Evolutionary conservation across 768 basidiomycete genomes (phyloP), one percentile per base, ranked within the genome.

Genomic region (Serendipita vermifera): DNA sequence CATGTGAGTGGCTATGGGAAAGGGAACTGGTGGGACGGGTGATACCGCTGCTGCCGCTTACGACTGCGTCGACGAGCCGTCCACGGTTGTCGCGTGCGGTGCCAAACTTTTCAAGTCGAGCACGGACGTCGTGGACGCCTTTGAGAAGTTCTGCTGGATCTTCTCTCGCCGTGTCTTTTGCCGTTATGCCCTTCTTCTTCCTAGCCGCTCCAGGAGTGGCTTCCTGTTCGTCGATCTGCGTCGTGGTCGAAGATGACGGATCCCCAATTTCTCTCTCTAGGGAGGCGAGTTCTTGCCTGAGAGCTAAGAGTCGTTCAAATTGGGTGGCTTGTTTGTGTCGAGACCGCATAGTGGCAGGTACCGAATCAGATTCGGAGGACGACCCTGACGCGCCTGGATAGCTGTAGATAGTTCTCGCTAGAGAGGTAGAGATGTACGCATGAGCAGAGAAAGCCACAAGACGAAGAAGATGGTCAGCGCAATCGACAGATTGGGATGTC

Each of bases 221-320:
- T 51, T 77, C 75, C n/a, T 46, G 43, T n/a, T 57, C 57, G 36
- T 77, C 77, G 38, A 77, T 76, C 55, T 80, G 78, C 74, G 73
- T 24, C 85, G 63, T 11, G 80, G 69, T 14, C 83, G 83, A 64
- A 84, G 88, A 2, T 17, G 86, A 77, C 7, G 86, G 87, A 61
- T 89, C 85, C 0, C 81, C 75, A n/a, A 93, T 73, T 63, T 93
- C 88, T 1, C 71, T 66, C 66, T 99, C 94, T 3, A 99, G 75
- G 27, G 87, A 76, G 0, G 77, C 68, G 0, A 97, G 73, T 64
- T 99, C 94, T 2, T 77, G 75, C 59, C 90, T 85, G 5, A 99
- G 73, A 2, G 72, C 67, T 6, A 77, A 77, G 20, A 91, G 67
- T 31, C 83, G 75, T 38, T 77, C 73, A 1, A 81, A 77, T 51